A percentile compares a stretch with the other conserved stretches of the same genome.
Evolutionary conservation across 2,329 filamentous ascomycete genomes (phyloP).

Genomic region (Aspergillus pseudoglaucus): DNA sequence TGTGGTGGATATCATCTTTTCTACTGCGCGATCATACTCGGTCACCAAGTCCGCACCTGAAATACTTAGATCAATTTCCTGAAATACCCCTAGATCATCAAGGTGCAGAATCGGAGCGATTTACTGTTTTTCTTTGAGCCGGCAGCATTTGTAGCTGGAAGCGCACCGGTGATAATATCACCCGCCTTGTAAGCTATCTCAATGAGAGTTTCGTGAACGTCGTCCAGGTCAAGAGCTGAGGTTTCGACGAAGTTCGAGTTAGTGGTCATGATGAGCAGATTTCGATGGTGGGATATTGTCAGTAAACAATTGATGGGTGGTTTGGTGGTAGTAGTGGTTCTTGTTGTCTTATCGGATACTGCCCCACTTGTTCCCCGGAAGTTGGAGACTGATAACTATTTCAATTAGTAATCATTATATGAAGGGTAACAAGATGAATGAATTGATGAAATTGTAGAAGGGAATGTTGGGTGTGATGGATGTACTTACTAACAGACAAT

Average conservation of each 20-base stretch:
- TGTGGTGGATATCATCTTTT: constrained; percentile 49
- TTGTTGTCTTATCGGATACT: no score
- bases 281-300: no score
- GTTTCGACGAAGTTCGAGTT: neutral
- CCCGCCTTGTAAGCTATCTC: constrained; percentile 36
- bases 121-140: constrained; percentile 44
- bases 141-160: constrained; percentile 30
- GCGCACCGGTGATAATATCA: constrained; percentile 37
- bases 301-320: no score
- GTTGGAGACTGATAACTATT: no score
- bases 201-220: constrained; percentile 39
- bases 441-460: no score
- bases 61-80: neutral
- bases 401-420: no score
- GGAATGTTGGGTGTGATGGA: no score
- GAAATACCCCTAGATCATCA: neutral
- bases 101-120: constrained; percentile 4
- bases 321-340: no score
- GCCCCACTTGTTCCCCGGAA: no score
- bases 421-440: no score
- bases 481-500: no score
- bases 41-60: constrained; percentile 56
- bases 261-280: no score
- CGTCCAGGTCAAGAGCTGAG: constrained; percentile 19
- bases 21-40: constrained; percentile 57